Conservation (phyloP, 192 early-diverging fungal species). For the Linnemannia schmuckeri region DNA sequence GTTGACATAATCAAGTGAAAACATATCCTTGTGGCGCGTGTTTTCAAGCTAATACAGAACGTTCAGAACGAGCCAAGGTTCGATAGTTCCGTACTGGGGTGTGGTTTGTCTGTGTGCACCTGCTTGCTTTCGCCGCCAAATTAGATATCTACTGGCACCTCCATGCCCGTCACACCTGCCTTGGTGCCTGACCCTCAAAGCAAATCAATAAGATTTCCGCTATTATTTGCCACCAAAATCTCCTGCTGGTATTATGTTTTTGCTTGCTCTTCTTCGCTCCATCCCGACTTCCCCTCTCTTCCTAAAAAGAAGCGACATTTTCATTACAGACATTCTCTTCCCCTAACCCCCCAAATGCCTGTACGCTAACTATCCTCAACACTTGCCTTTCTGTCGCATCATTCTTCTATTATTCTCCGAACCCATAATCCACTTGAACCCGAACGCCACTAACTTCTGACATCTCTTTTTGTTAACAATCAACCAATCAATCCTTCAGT, state of each 20-base stretch:
- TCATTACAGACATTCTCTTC: not conserved
- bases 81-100: too few relatives aligned
- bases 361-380: not conserved
- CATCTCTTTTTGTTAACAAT: not conserved
- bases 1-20: too few relatives aligned
- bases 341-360: not conserved
- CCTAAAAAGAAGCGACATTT: not conserved
- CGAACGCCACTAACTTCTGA: conserved; percentile 6
- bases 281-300: not conserved
- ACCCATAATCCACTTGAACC: not conserved
- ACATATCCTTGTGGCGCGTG: too few relatives aligned
- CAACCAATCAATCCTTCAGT: not conserved
- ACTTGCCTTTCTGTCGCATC: not conserved
- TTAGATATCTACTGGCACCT: too few relatives aligned
- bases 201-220: too few relatives aligned
- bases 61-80: too few relatives aligned
- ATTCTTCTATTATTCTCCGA: not conserved
- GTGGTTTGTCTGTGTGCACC: too few relatives aligned
- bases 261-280: not conserved
- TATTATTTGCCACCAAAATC: not conserved
- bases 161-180: not conserved
- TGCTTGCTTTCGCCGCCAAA: too few relatives aligned
- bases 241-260: not conserved
- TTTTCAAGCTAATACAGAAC: too few relatives aligned
- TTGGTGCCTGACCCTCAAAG: not conserved